A percentile compares a stretch with the other conserved stretches of the same genome.
phyloP scores from a whole-genome alignment of 768 basidiomycete genomes.

The Udeniomyces megalosporus region DNA sequence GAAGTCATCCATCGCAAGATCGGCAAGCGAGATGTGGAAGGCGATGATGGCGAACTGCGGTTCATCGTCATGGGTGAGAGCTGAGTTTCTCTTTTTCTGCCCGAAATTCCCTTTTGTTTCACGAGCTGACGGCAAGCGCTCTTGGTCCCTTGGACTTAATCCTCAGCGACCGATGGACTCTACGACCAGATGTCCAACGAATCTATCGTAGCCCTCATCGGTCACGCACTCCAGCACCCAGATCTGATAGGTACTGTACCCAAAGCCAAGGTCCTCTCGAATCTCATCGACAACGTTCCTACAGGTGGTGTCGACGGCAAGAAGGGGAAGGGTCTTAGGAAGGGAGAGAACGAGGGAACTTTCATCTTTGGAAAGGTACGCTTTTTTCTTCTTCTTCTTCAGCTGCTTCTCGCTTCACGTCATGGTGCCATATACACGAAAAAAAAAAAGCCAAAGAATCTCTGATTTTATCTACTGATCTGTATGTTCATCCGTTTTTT shows the following conservation, averaged over 20 bases:
- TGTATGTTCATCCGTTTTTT: too few species aligned
- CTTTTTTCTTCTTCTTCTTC: too few species aligned
- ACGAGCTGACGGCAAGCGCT: neutral
- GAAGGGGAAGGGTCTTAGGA: constrained; percentile 1
- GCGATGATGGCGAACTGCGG: constrained; percentile 32
- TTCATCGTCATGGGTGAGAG: constrained; percentile 57
- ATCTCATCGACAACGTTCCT: neutral
- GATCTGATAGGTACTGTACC: constrained; percentile 42
- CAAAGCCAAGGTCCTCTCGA: neutral
- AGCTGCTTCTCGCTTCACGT: too few species aligned
- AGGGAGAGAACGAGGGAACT: constrained; percentile 1
- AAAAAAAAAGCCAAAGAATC: too few species aligned
- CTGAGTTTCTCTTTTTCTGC: neutral
- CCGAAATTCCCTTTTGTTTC: neutral
- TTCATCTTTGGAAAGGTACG: constrained; percentile 7
- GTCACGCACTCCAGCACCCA: constrained; percentile 54
- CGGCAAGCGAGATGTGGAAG: constrained; percentile 21
- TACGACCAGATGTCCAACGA: constrained; percentile 56
- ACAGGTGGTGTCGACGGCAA: constrained; percentile 10
- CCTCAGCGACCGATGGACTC: constrained; percentile 22
- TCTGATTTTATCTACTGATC: too few species aligned
- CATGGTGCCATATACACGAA: too few species aligned
- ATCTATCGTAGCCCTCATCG: constrained; percentile 74
- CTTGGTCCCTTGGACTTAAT: neutral
- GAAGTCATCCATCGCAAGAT: constrained; percentile 65